Evolutionary conservation across 2,329 filamentous ascomycete species (phyloP).

Genomic region (Trematosphaeria pertusa): DNA sequence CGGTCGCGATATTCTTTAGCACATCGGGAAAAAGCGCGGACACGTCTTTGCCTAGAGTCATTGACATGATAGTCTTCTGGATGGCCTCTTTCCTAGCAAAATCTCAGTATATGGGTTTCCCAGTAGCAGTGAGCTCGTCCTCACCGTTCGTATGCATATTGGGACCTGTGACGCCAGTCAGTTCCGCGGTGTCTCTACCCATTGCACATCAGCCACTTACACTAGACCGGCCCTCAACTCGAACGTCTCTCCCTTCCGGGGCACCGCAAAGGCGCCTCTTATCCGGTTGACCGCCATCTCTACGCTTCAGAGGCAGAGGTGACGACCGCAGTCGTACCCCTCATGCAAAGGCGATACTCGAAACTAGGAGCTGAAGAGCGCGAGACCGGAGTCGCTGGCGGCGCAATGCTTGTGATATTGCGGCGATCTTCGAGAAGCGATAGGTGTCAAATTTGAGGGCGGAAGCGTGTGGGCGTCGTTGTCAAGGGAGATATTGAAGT

Average conservation of each 20-base stretch:
- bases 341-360: conserved; percentile 31
- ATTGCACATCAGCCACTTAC: conserved; percentile 45
- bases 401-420: conserved; percentile 3
- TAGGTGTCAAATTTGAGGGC: conserved; percentile 1
- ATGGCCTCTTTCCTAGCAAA: conserved; percentile 85
- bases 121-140: too few relatives aligned
- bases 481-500: conserved; percentile 21
- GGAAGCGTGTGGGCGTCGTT: conserved; percentile 6
- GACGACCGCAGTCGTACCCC: conserved; percentile 42
- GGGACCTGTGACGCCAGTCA: conserved; percentile 68
- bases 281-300: conserved; percentile 95
- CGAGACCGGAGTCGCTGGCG: conserved; percentile 4
- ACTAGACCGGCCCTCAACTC: conserved; percentile 93
- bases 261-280: conserved; percentile 88
- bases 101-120: conserved; percentile 46
- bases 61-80: conserved; percentile 99
- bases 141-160: conserved; percentile 95
- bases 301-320: conserved; percentile 37
- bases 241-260: conserved; percentile 97
- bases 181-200: conserved; percentile 21
- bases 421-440: neutral
- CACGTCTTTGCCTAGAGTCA: conserved; percentile 98
- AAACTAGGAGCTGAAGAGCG: neutral
- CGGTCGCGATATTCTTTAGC: conserved; percentile 96
- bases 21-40: conserved; percentile 97